These are phyloP conservation scores for Aspergillus fischeri DNA, from an alignment of 2,329 filamentous ascomycete species.

Conservation along the genomic window DNA sequence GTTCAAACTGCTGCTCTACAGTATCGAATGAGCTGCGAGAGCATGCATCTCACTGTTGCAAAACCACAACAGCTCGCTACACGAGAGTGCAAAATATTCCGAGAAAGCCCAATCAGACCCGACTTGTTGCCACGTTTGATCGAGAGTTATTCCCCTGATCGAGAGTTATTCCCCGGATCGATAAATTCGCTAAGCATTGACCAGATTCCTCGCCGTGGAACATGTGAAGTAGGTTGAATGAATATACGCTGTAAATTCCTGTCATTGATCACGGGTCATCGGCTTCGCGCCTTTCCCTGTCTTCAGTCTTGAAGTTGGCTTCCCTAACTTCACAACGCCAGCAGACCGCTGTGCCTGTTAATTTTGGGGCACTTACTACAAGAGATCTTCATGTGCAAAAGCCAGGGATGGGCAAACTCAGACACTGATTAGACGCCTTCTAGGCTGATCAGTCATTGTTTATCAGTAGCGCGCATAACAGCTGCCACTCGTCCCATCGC, in stretches of 20 bases:
- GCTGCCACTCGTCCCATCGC: background rate
- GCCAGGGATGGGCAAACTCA: too few species aligned
- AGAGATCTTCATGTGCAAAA: too few species aligned
- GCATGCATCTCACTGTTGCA: conserved; percentile 1
- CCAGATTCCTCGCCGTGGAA: conserved; percentile 1
- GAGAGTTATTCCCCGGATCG: background rate
- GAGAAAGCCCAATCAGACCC: conserved; percentile 9
- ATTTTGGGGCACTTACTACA: too few species aligned
- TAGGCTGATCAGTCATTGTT: background rate
- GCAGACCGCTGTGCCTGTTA: too few species aligned
- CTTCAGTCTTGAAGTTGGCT: too few species aligned
- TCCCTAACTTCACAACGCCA: too few species aligned
- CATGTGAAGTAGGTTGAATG: background rate
- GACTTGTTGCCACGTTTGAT: background rate
- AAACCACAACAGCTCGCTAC: background rate
- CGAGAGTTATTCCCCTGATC: background rate
- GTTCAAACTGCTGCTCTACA: background rate
- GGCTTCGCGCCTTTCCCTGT: background rate
- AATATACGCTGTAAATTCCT: background rate
- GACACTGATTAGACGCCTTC: background rate
- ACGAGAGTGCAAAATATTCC: conserved; percentile 15
- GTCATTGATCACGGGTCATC: background rate
- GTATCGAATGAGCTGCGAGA: background rate
- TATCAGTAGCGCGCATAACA: background rate
- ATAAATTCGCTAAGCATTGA: background rate